A percentile compares a stretch with the other conserved stretches of the same genome.
phyloP scores from a whole-genome alignment of 1,284 basidiomycete genomes.

The Macrocystidia cucumis region DNA sequence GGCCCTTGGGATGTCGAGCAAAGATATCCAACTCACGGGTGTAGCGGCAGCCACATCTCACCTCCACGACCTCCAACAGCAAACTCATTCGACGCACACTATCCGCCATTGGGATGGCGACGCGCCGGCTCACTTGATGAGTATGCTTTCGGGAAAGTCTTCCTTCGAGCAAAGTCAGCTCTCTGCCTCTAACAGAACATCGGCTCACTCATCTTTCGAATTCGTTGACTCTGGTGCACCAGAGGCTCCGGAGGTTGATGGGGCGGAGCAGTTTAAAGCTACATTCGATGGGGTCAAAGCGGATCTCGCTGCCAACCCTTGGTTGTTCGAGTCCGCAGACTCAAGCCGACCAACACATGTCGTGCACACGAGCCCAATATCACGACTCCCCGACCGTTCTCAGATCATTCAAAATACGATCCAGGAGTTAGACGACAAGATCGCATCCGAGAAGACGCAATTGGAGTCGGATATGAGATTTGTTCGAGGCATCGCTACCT shows the following conservation, averaged over 20 bases:
- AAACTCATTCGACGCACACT: slow-evolving; percentile 24
- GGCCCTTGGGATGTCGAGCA: slow-evolving; percentile 57
- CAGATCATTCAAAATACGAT: slow-evolving; percentile 59
- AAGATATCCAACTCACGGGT: slow-evolving; percentile 71
- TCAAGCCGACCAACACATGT: slow-evolving; percentile 1
- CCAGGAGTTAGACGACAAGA: slow-evolving; percentile 51
- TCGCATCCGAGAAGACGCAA: slow-evolving; percentile 47
- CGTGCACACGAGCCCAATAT: slow-evolving; percentile 6
- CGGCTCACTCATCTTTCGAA: slow-evolving; percentile 23
- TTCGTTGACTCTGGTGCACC: slow-evolving; percentile 32
- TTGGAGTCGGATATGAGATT: slow-evolving; percentile 70
- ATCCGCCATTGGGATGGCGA: slow-evolving; percentile 39
- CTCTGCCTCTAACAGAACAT: slow-evolving; percentile 18
- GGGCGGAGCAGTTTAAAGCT: slow-evolving; percentile 62
- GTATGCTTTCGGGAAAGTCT: slow-evolving; percentile 26
- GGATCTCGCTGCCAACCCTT: slow-evolving; percentile 49
- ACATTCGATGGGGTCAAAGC: slow-evolving; percentile 85
- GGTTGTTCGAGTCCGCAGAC: background rate
- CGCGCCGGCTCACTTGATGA: slow-evolving; percentile 29
- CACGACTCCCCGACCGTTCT: slow-evolving; percentile 41
- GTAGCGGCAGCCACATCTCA: slow-evolving; percentile 81
- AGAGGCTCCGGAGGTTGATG: slow-evolving; percentile 42
- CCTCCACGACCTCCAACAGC: slow-evolving; percentile 53
- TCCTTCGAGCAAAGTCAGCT: slow-evolving; percentile 15
- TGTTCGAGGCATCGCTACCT: slow-evolving; percentile 75